A percentile compares a stretch with the other conserved stretches of the same genome.
Evolutionary conservation across 2,329 filamentous ascomycete species (phyloP).

Genomic region (Zasmidium angulare): DNA sequence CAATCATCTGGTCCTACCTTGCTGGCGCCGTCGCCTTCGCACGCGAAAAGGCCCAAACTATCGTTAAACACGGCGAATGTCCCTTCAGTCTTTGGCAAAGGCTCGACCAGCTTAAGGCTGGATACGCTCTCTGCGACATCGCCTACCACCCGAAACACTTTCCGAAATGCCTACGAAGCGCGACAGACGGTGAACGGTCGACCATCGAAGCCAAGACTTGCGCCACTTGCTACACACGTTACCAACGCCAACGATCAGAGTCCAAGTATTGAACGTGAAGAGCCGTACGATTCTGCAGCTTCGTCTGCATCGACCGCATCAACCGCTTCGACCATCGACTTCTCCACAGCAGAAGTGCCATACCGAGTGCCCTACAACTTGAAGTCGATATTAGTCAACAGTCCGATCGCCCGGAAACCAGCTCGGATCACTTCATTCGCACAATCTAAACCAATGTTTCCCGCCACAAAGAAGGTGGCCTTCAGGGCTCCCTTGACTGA

Average conservation of each 20-base stretch:
- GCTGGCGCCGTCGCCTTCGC: slow-evolving; percentile 23
- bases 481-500: slow-evolving; percentile 59
- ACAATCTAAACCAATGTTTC: slow-evolving; percentile 50
- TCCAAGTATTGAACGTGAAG: background rate
- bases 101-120: slow-evolving; percentile 54
- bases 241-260: slow-evolving; percentile 12
- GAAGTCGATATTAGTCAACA: slow-evolving; percentile 48
- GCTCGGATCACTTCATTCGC: slow-evolving; percentile 26
- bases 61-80: slow-evolving; percentile 57
- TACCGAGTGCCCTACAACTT: slow-evolving; percentile 49
- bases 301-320: slow-evolving; percentile 38
- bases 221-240: slow-evolving; percentile 26
- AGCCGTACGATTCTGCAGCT: slow-evolving; percentile 33
- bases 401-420: slow-evolving; percentile 38
- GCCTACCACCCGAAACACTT: slow-evolving; percentile 62
- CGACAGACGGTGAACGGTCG: background rate
- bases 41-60: slow-evolving; percentile 56
- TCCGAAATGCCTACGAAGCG: slow-evolving; percentile 58
- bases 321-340: slow-evolving; percentile 35
- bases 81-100: slow-evolving; percentile 51
- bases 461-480: slow-evolving; percentile 57
- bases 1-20: slow-evolving; percentile 20
- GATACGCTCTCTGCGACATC: slow-evolving; percentile 57
- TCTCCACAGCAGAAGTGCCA: slow-evolving; percentile 37
- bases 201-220: slow-evolving; percentile 36